Evolutionary conservation across 345 rosid species (phyloP).

Genomic region (Chamaenerion angustifolium): DNA sequence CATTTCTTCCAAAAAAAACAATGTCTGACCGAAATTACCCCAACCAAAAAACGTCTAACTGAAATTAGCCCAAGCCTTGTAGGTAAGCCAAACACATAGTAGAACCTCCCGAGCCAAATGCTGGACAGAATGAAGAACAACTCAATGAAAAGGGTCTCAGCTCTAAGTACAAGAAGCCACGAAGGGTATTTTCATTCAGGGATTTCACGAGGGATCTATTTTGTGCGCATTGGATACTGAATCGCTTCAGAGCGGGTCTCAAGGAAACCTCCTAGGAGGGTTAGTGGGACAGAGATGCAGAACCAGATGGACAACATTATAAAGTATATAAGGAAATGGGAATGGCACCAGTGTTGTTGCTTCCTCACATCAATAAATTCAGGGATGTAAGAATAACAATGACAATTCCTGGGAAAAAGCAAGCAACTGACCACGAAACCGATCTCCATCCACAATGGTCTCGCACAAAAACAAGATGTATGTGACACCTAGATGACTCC

Average conservation of each 20-base stretch:
- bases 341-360: background rate
- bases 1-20: too few relatives aligned
- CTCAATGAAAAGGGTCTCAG: background rate
- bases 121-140: slow-evolving; percentile 5
- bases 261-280: slow-evolving; percentile 9
- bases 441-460: slow-evolving; percentile 6
- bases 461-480: too few relatives aligned
- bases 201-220: slow-evolving; percentile 1
- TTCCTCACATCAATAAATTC: slow-evolving; percentile 4
- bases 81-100: too few relatives aligned
- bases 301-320: slow-evolving; percentile 2
- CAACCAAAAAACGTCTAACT: too few relatives aligned
- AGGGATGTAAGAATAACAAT: background rate
- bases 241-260: background rate
- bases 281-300: too few relatives aligned
- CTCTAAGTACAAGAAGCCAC: slow-evolving; percentile 7
- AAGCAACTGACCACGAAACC: slow-evolving; percentile 2
- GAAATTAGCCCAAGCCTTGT: too few relatives aligned
- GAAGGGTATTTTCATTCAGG: slow-evolving; percentile 2
- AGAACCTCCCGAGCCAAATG: too few relatives aligned
- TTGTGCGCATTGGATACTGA: slow-evolving; percentile 3
- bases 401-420: slow-evolving; percentile 9
- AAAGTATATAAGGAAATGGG: background rate
- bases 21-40: too few relatives aligned
- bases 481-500: too few relatives aligned